phyloP scores from a whole-genome alignment of 2,329 filamentous ascomycete species.

The Fusarium newnesense region DNA sequence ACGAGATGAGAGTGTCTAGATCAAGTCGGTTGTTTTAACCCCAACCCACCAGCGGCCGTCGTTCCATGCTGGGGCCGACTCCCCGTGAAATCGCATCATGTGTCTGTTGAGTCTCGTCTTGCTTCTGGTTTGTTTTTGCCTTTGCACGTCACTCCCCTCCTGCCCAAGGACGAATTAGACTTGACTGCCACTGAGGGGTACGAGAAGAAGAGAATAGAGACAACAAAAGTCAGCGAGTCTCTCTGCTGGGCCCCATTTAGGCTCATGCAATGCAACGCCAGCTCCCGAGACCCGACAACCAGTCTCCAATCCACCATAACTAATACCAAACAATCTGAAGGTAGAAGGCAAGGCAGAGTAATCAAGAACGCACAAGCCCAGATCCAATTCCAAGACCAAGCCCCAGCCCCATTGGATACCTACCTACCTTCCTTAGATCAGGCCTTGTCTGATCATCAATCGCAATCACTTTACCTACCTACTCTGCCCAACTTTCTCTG shows the following conservation, averaged over 20 bases:
- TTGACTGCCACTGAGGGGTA: background rate
- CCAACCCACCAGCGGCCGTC: slow-evolving; percentile 31
- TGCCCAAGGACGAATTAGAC: background rate
- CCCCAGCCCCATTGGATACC: slow-evolving; percentile 19
- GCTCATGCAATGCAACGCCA: slow-evolving; percentile 40
- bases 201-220: slow-evolving; percentile 19
- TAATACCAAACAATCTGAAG: slow-evolving; percentile 34
- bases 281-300: slow-evolving; percentile 28
- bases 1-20: slow-evolving; percentile 25
- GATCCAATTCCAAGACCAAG: slow-evolving; percentile 18
- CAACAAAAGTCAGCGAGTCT: slow-evolving; percentile 18
- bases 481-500: slow-evolving; percentile 2
- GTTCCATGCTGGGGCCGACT: slow-evolving; percentile 32
- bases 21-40: slow-evolving; percentile 25
- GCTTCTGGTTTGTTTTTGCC: slow-evolving; percentile 6
- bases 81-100: slow-evolving; percentile 34
- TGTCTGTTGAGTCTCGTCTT: slow-evolving; percentile 10
- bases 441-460: slow-evolving; percentile 8
- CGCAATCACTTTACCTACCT: slow-evolving; percentile 4
- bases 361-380: slow-evolving; percentile 22
- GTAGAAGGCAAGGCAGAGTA: slow-evolving; percentile 11
- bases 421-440: background rate
- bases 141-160: slow-evolving; percentile 34
- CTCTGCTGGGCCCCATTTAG: slow-evolving; percentile 10
- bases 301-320: slow-evolving; percentile 40